Percentiles rank a stretch among this genome's conserved stretches.
Evolutionary conservation across 192 early-diverging fungal genomes (phyloP).

Genomic region (Backusella psychrophila): DNA sequence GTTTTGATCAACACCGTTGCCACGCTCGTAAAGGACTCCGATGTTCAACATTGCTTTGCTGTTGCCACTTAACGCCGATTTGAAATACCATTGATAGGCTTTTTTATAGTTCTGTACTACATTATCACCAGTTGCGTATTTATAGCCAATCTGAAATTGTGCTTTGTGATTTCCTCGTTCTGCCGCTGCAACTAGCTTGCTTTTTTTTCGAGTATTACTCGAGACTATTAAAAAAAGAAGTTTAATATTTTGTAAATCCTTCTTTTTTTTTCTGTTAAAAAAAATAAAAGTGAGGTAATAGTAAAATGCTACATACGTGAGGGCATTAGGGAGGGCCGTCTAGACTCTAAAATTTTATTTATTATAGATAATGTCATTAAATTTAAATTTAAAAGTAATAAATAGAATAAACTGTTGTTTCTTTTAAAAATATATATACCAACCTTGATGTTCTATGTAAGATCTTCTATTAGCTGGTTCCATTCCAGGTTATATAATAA

Average conservation of each 20-base stretch:
- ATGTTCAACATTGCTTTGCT: not conserved
- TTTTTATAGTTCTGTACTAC: constrained; percentile 5
- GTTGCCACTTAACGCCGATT: not conserved
- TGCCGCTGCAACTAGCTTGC: not conserved
- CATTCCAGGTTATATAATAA: not conserved
- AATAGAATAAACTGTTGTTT: not conserved
- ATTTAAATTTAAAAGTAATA: not conserved
- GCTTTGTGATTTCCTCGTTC: constrained; percentile 3
- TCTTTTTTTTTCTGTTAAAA: not conserved
- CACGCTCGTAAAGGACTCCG: not conserved
- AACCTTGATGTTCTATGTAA: not conserved
- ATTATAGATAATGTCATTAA: not conserved
- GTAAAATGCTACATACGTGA: not conserved
- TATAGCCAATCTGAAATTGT: not conserved
- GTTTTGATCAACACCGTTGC: not conserved
- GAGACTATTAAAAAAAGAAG: not conserved
- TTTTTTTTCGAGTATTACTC: not conserved
- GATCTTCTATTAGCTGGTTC: not conserved
- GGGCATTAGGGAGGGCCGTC: not conserved
- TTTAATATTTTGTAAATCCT: not conserved
- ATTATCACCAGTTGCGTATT: not conserved
- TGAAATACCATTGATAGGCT: constrained; percentile 1
- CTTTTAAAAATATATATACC: not conserved
- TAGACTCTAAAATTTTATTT: not conserved
- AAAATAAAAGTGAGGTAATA: not conserved